Evolutionary conservation across 2,329 filamentous ascomycete species (phyloP).

Genomic region (Cladorrhinum sp.): DNA sequence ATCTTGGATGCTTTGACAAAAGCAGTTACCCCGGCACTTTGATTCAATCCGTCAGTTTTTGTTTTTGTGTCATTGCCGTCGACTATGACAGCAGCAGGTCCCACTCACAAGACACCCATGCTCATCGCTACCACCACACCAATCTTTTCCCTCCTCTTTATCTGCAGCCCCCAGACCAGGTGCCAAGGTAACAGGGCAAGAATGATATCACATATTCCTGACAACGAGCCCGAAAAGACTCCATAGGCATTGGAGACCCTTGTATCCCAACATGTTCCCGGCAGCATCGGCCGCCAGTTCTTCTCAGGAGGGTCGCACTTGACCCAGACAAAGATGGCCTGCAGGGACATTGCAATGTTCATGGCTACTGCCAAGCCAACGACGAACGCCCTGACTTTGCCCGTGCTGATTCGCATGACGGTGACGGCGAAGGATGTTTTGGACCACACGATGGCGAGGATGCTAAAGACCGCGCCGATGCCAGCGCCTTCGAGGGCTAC

Average conservation of each 20-base stretch:
- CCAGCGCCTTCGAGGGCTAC: constrained; percentile 8
- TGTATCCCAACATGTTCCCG: constrained; percentile 20
- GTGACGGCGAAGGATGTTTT: constrained; percentile 40
- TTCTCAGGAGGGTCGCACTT: constrained; percentile 6
- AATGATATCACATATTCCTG: constrained; percentile 29
- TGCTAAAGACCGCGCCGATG: constrained; percentile 7
- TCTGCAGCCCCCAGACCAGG: constrained; percentile 31
- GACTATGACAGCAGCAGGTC: not conserved
- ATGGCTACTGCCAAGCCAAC: constrained; percentile 33
- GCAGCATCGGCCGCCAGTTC: not conserved
- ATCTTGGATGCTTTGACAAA: constrained; percentile 15
- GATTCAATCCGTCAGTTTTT: not conserved
- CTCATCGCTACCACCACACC: constrained; percentile 33
- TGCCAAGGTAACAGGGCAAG: constrained; percentile 32
- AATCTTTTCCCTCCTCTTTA: constrained; percentile 31
- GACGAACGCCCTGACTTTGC: constrained; percentile 27
- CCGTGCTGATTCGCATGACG: constrained; percentile 33
- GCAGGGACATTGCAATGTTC: constrained; percentile 28
- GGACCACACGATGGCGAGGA: constrained; percentile 25
- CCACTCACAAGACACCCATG: constrained; percentile 30
- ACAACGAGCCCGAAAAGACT: constrained; percentile 22
- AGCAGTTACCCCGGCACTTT: constrained; percentile 8
- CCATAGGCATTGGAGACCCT: constrained; percentile 24
- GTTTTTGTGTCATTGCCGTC: no score
- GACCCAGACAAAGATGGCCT: constrained; percentile 23